Conservation (phyloP, 805 yeast genomes). For the Hanseniaspora hatyaiensis region DNA sequence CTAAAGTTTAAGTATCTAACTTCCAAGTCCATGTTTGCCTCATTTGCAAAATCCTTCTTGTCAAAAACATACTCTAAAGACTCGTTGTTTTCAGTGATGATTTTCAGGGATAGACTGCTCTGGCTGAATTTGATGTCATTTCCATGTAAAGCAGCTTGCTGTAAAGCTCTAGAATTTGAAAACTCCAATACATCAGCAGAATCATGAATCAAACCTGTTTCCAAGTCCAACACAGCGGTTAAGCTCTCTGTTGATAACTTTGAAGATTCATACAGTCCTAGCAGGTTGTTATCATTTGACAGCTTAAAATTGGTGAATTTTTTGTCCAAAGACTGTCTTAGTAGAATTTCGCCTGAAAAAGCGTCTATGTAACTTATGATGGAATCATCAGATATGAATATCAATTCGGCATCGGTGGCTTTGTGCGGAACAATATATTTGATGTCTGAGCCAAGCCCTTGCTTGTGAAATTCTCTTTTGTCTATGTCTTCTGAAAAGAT, state of each 20-base stretch:
- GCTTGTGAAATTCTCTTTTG: slow-evolving; percentile 43
- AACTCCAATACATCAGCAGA: not conserved
- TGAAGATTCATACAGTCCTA: slow-evolving; percentile 17
- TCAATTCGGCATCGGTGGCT: slow-evolving; percentile 18
- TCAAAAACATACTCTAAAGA: not conserved
- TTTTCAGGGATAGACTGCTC: not conserved
- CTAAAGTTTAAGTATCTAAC: not conserved
- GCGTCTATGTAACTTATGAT: slow-evolving; percentile 31
- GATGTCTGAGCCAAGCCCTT: slow-evolving; percentile 32
- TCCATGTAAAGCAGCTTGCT: too few species aligned
- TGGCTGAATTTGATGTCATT: too few species aligned
- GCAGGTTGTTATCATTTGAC: slow-evolving; percentile 2
- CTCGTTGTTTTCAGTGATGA: not conserved
- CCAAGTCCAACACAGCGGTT: too few species aligned
- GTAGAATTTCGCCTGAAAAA: slow-evolving; percentile 27
- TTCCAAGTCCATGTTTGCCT: not conserved
- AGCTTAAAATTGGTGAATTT: slow-evolving; percentile 15
- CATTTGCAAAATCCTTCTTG: not conserved
- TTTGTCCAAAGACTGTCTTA: slow-evolving; percentile 25
- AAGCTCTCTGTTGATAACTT: too few species aligned
- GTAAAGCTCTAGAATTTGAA: not conserved
- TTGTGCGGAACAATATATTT: slow-evolving; percentile 3
- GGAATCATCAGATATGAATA: slow-evolving; percentile 17
- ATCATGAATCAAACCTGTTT: slow-evolving; percentile 13
- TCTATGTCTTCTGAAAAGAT: slow-evolving; percentile 44